Conservation (phyloP, 495 filamentous ascomycete species). For the Talaromyces stipitatus region DNA sequence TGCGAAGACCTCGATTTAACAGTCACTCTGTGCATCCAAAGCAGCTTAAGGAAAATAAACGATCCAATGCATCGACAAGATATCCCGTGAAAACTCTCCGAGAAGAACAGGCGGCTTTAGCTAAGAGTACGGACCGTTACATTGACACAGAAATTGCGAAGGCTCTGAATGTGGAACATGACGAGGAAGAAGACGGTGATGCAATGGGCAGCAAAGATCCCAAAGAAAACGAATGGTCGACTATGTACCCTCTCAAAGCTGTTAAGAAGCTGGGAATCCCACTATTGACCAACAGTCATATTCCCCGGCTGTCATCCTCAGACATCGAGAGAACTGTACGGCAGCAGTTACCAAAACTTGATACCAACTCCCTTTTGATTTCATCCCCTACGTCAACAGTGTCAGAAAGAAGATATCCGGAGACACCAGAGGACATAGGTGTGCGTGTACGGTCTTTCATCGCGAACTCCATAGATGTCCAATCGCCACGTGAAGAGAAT, state of each 20-base stretch:
- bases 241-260: constrained; percentile 8
- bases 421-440: constrained; percentile 5
- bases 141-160: constrained; percentile 6
- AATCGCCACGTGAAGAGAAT: not conserved
- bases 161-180: constrained; percentile 1
- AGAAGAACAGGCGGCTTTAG: constrained; percentile 5
- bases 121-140: constrained; percentile 5
- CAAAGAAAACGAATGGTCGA: constrained; percentile 5
- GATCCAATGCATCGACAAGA: not conserved
- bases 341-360: constrained; percentile 28
- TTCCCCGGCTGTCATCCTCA: constrained; percentile 12
- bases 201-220: not conserved
- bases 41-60: not conserved
- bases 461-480: not conserved
- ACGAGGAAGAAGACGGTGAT: not conserved
- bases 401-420: not conserved
- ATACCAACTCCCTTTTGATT: constrained; percentile 12
- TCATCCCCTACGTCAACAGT: not conserved
- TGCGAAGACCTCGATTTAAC: not conserved
- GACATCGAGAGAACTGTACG: constrained; percentile 19
- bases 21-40: not conserved
- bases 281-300: constrained; percentile 3
- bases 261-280: constrained; percentile 7
- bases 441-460: constrained; percentile 1
- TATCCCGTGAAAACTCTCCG: not conserved